Evolutionary conservation across 2,329 filamentous ascomycete genomes (phyloP).

Genomic region (Pseudocercospora cruenta): DNA sequence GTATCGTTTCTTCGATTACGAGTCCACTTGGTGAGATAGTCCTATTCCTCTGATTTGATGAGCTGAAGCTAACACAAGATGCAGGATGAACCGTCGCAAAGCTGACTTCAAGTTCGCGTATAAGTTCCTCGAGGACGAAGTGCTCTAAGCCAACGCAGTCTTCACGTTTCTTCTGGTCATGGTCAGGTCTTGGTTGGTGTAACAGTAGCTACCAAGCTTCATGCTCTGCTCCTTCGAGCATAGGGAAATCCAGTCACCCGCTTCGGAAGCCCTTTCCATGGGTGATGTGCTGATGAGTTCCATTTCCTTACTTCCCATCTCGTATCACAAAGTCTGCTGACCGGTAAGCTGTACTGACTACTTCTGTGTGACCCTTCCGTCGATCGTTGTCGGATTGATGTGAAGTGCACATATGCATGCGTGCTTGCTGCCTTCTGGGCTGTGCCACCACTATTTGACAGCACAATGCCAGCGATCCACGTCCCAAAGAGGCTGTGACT

Average conservation of each 20-base stretch:
- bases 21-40: conserved; percentile 86
- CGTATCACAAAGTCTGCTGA: background rate
- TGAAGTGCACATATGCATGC: background rate
- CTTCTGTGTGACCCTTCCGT: background rate
- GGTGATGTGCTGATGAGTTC: conserved; percentile 6
- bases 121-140: conserved; percentile 88
- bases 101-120: conserved; percentile 98
- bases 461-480: background rate
- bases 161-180: conserved; percentile 52
- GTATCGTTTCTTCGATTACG: conserved; percentile 99
- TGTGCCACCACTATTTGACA: conserved; percentile 4
- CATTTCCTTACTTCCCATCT: background rate
- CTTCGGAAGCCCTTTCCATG: conserved; percentile 10
- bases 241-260: conserved; percentile 14
- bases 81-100: conserved; percentile 97
- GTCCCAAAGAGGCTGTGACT: background rate
- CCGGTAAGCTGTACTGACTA: conserved; percentile 5
- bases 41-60: conserved; percentile 9
- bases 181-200: conserved; percentile 19
- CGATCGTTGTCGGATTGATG: background rate
- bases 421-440: background rate
- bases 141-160: conserved; percentile 44
- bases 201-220: conserved; percentile 26
- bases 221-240: conserved; percentile 14
- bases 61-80: conserved; percentile 19